Base-by-base conservation (phyloP, 495 filamentous ascomycete genomes). In the Penicillium antarcticum region DNA sequence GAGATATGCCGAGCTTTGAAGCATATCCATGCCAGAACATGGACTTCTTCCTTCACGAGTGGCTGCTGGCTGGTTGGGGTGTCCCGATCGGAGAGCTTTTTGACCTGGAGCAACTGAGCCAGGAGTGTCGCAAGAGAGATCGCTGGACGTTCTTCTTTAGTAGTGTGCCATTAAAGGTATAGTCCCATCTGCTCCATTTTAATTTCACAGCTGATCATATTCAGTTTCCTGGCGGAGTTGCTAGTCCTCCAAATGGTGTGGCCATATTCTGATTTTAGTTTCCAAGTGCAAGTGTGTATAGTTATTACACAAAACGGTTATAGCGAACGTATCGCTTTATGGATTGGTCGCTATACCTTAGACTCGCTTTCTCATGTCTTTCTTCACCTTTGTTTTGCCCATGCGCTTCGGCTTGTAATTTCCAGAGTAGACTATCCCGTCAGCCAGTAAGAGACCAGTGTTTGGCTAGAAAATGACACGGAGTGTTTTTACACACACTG, bases 41-140 rank as follows among this genome's bases (percentile, higher is more conserved):
- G 29, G 57, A 60, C 13, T 55, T 60, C 11, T 63, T 56, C 11
- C 51, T 84, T 45, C 80, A 83, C 61, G 70, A 83, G 55, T 80
- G 72, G 73, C 54, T 79, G 24, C 57, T 84, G 21, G 74, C 67
- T 4, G 75, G 76, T 7, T 85, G 78, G 79, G 81, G 81, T 3
- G 50, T 75, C 51, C 80, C 80, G 4, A 80, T 85, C 56, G 80
- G 80, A 1, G 81, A 85, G 66, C 57, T 82, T 53, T 83, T 81
- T 63, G 77, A 84, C 65, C 53, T 83, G 34, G 78, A 83, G 66
- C 59, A 57, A 32, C 58, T 83, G 55, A 59, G 59, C 17, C 47
- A 58, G 56, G 66, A 70, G 52, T 83, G 80, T 68, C 55, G 63
- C 39, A 54, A 71, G 53, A 53, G 60, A 47, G 56, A 56, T 10